Base-by-base conservation (phyloP, 129 eudicot genomes). In the Pulicaria dysenterica region DNA sequence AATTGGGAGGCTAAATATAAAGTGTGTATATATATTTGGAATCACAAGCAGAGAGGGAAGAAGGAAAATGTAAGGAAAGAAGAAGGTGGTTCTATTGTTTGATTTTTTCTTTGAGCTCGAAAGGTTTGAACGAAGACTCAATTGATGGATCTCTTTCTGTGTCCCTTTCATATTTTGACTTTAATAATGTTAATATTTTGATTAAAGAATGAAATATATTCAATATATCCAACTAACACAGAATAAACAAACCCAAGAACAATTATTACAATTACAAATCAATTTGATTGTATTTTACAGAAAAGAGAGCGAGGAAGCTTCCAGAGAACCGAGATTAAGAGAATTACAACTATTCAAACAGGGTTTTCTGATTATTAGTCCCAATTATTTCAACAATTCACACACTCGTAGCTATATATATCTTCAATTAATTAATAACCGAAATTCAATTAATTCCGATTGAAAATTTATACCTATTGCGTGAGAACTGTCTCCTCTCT, bases 121-220 rank as follows among this genome's bases (percentile, higher is more conserved):
- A 80, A 74, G 61, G 77, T 75, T 80, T 80, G 84, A 80, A 70
- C 67, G 69, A 74, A 68, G 84, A 80, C 80, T 79, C 68, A 45
- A 66, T 56, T 40, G 40, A 55, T 72, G 67, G 64, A 79, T 78
- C 71, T 77, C 77, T 50, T 34, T 77, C 46, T 13, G 45, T 44
- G 40, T 77, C 81, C 43, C 67, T 53, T 44, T 72, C 73, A 41
- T 57, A 24, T 79, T 67, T 80, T 80, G 84, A 80, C 84, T 67
- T 80, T 75, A 74, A 74, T 64, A 61, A 62, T 64, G 72, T 57
- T 36, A 57, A 64, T 45, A 63, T 62, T 66, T 70, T 70, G 77
- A 70, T 51, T 70, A 62, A 73, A 62, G 37, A 53, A 65, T 9
- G 24, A 66, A 79, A 48, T 5, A 48, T 5, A 34, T 43, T 51